Conservation (phyloP, 2,329 filamentous ascomycete genomes). For the Sarocladium strictum region DNA sequence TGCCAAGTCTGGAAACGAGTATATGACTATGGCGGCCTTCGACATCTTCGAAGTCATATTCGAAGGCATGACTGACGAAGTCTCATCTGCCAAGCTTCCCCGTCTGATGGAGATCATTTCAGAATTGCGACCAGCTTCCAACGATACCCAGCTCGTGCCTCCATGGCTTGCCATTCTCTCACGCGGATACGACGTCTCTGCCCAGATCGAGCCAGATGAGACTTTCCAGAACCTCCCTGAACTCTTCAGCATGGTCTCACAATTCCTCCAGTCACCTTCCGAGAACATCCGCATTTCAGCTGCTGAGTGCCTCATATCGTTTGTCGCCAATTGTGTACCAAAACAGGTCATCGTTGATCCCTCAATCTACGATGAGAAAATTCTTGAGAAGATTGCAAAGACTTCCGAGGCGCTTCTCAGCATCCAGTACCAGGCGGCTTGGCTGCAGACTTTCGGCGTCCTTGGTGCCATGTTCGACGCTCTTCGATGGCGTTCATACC, state of each 20-base stretch:
- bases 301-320: conserved; percentile 90
- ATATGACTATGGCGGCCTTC: conserved; percentile 92
- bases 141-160: conserved; percentile 89
- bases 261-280: conserved; percentile 79
- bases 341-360: conserved; percentile 77
- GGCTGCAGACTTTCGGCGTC: conserved; percentile 91
- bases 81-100: conserved; percentile 83
- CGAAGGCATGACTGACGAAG: conserved; percentile 79
- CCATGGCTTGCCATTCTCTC: conserved; percentile 96
- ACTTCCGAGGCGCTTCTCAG: conserved; percentile 69
- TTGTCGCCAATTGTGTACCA: conserved; percentile 85
- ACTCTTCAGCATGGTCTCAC: conserved; percentile 72
- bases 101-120: conserved; percentile 85
- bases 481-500: conserved; percentile 76
- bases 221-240: conserved; percentile 87
- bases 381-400: conserved; percentile 73
- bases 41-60: conserved; percentile 98
- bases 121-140: conserved; percentile 83
- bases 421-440: conserved; percentile 88
- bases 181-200: conserved; percentile 87
- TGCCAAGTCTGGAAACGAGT: conserved; percentile 85
- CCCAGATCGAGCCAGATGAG: conserved; percentile 81
- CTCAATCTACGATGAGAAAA: conserved; percentile 88
- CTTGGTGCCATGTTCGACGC: conserved; percentile 81
- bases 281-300: conserved; percentile 93